Base-by-base conservation (phyloP, 306 rosid genomes). In the Prunus fruticosa region DNA sequence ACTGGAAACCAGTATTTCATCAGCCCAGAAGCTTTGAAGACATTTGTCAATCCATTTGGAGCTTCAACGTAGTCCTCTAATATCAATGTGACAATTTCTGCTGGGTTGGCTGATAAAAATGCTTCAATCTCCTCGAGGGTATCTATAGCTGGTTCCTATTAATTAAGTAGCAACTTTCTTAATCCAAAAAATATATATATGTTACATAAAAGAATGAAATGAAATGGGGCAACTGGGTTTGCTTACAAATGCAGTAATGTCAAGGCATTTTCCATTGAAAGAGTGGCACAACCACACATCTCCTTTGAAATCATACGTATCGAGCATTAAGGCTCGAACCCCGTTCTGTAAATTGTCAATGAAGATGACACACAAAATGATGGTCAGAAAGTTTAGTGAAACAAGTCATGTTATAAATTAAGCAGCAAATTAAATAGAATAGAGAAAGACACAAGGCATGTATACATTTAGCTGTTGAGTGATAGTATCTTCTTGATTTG, bases 271-370 rank as follows among this genome's bases (percentile, higher is more conserved):
- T 32, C 98, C 96, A 45, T 81, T 78, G 57, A 87, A 88, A 41
- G 98, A 94, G 84, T 94, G 98, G 82, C 98, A 94, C 76, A 94
- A 46, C 98, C 98, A 94, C 3, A 94, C 91, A 41, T 82, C 92
- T 62, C 87, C 95, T 2, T 86, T 60, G 60, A 89, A 94, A 78
- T 94, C 98, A 63, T 94, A 94, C 2, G 97, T 88, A 72, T 94
- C 98, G 4, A 94, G 84, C 96, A 94, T 88, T 18, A 94, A 77
- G 58, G 46, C 93, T 16, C 98, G 86, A 69, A 89, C 96, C 38
- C 98, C 98, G 47, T 88, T 86, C 98, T 93, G 78, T 65, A 85
- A 67, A 51, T 58, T 6, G 30, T 63, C 6, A 13, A 23, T 11
- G 71, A 43, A 38, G 43, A 38, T 1, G 43, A 38, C 43, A 38